Base-by-base conservation (phyloP, 768 basidiomycete species). In the Vararia minispora region DNA sequence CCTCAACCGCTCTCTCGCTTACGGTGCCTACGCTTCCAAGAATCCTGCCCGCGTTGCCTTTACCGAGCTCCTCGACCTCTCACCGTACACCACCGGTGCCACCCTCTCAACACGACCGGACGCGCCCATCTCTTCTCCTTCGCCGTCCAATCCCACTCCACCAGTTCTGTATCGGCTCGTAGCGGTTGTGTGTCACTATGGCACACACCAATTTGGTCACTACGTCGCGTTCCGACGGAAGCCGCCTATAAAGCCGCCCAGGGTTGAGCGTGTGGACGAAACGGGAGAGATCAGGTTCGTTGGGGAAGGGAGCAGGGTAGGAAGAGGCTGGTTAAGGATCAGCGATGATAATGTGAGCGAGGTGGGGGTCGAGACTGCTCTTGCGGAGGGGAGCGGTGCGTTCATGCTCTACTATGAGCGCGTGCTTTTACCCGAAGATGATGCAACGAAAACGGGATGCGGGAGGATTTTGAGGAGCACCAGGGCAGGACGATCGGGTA, bases 321-420 rank as follows among this genome's bases (percentile, higher is more conserved):
- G 79, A 6, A 63, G 60, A 20, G 83, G 88, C 2, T 97, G 94
- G 94, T 62, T 95, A 40, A 66, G 88, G 40, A 79, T 91, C 43
- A 88, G 84, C 52, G 94, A 99, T 60, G 82, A 87, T 48, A 61
- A 71, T 3, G 87, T 91, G 37, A 63, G 68, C 22, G 82, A 88
- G 49, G 76, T 77, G 26, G 81, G 80, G 20, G 69, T 90, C 37
- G 76, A 82, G 60, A 63, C 65, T 38, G 86, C 88, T 52, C 58
- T 87, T 37, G 62, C 67, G 53, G 83, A 83, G 67, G 82, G 79
- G 37, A 65, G 71, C n/a, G 85, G 75, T 44, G 70, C 66, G 13
- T 94, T 97, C 58, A 87, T 99, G 85, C 68, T 97, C 27, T 98
- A 88, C 53, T 99, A 98, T 51, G 94, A 99, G 65, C 72, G 77